Evolutionary conservation across 2,329 filamentous ascomycete species (phyloP), one percentile per base, ranked within the genome.

Genomic region (Pestalotiopsis fici): DNA sequence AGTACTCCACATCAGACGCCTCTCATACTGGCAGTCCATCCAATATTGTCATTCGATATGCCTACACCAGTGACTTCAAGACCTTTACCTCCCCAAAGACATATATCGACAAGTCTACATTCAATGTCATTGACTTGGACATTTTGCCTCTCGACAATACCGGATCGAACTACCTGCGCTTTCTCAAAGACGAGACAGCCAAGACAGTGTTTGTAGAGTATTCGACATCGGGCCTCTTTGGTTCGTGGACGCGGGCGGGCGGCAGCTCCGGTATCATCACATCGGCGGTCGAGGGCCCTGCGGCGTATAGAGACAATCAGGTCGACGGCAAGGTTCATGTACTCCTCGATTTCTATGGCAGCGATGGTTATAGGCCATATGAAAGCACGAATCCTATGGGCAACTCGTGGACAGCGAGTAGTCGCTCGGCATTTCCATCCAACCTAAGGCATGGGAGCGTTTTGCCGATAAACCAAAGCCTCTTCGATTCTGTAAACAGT

Each of bases 51-150:
- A 87, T 88, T 67, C 83, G 87, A 61, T 87, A 86, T 72, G 83
- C 86, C 23, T 82, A 87, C 74, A 88, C 87, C 1, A 78, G 75
- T 60, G 86, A 88, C 76, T 89, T 88, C 71, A 77, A 78, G 59
- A 86, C 82, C 1, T 88, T 88, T 72, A 81, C 79, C 21, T 47
- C 81, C 1, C 84, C 87, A 0, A 74, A 83, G 68, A 85, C 85
- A 6, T 86, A 85, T 70, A 83, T 87, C 73, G 80, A 85, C 74
- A 78, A 81, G 56, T 74, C 78, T 1, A 81, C 82, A 0, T 85
- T 80, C 63, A 79, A 83, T 67, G 79, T 86, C 64, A 88, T 87
- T 72, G 85, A 87, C 71, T 78, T 90, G n/a, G 86, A 88, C 70
- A 85, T 91, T 74, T 78, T 87, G 3, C 77, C 81, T 1, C 75